These are phyloP conservation scores for Fusarium albidum DNA, from an alignment of 2,329 filamentous ascomycete species.

Conservation along the genomic window DNA sequence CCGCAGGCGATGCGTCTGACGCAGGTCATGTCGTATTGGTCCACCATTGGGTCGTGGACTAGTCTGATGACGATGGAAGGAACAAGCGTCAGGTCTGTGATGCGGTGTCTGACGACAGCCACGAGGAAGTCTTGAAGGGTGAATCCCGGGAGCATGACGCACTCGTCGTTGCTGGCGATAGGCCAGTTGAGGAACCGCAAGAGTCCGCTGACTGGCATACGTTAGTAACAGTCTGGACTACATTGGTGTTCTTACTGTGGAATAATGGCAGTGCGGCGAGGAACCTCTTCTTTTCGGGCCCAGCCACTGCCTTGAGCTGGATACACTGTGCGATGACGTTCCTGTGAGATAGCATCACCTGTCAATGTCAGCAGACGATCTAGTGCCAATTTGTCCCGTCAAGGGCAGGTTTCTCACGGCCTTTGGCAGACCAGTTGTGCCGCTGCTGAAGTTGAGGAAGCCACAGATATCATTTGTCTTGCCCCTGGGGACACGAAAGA, in stretches of 20 bases:
- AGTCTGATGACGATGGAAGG: slow-evolving; percentile 38
- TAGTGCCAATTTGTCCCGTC: too few species aligned
- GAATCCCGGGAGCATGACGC: slow-evolving; percentile 35
- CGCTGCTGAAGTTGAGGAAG: slow-evolving; percentile 34
- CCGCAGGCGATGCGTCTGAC: slow-evolving; percentile 23
- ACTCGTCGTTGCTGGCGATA: slow-evolving; percentile 31
- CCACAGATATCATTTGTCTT: slow-evolving; percentile 22
- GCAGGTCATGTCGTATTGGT: slow-evolving; percentile 20
- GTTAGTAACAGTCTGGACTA: too few species aligned
- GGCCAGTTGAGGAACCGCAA: slow-evolving; percentile 30
- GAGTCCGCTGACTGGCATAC: slow-evolving; percentile 11
- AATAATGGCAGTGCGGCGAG: slow-evolving; percentile 38
- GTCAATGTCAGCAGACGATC: too few species aligned
- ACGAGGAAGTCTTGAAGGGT: slow-evolving; percentile 32
- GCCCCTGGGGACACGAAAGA: not conserved
- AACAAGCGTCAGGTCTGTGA: slow-evolving; percentile 37
- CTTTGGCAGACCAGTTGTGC: slow-evolving; percentile 36
- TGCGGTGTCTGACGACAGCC: slow-evolving; percentile 26
- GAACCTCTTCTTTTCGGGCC: slow-evolving; percentile 9
- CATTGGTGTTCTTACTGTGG: slow-evolving; percentile 30
- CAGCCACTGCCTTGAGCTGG: slow-evolving; percentile 17
- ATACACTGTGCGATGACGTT: slow-evolving; percentile 34
- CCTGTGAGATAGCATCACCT: slow-evolving; percentile 34
- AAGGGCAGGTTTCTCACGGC: too few species aligned
- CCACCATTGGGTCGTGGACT: slow-evolving; percentile 29